Evolutionary conservation across 495 filamentous ascomycete species (phyloP).

Genomic region (Penicillium coffeae): DNA sequence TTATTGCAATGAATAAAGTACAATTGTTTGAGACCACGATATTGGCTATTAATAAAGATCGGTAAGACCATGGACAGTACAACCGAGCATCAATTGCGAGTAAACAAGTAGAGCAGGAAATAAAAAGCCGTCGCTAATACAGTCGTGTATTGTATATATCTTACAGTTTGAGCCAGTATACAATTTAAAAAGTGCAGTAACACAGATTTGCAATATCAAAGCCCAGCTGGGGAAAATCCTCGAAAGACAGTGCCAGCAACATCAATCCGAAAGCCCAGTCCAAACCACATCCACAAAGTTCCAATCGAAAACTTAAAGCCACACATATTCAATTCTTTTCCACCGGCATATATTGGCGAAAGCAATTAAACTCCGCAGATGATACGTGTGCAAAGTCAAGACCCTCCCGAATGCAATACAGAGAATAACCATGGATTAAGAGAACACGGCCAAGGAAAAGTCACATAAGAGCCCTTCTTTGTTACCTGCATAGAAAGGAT

Average conservation of each 20-base stretch:
- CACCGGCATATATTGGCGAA: neutral
- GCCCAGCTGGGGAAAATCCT: too few relatives aligned
- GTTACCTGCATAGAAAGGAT: slow-evolving; percentile 16
- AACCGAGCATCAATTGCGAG: too few relatives aligned
- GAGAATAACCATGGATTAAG: slow-evolving; percentile 12
- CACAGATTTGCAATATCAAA: too few relatives aligned
- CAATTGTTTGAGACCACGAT: too few relatives aligned
- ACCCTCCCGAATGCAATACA: slow-evolving; percentile 14
- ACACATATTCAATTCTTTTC: slow-evolving; percentile 3
- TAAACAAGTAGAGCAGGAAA: too few relatives aligned
- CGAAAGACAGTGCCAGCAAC: neutral
- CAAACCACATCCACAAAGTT: neutral
- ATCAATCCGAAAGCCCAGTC: neutral
- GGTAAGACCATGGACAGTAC: too few relatives aligned
- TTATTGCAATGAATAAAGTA: too few relatives aligned
- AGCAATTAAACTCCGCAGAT: slow-evolving; percentile 3
- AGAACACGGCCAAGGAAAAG: slow-evolving; percentile 7
- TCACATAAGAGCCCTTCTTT: slow-evolving; percentile 14
- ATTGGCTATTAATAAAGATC: too few relatives aligned
- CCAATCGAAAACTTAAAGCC: neutral
- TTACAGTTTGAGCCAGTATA: too few relatives aligned
- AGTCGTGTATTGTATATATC: too few relatives aligned
- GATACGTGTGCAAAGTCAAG: neutral
- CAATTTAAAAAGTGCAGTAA: too few relatives aligned
- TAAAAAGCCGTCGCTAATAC: too few relatives aligned